Percentiles rank a stretch among this genome's conserved stretches.
phyloP scores from a whole-genome alignment of 805 yeast genomes.

The Candida nitratophila region DNA sequence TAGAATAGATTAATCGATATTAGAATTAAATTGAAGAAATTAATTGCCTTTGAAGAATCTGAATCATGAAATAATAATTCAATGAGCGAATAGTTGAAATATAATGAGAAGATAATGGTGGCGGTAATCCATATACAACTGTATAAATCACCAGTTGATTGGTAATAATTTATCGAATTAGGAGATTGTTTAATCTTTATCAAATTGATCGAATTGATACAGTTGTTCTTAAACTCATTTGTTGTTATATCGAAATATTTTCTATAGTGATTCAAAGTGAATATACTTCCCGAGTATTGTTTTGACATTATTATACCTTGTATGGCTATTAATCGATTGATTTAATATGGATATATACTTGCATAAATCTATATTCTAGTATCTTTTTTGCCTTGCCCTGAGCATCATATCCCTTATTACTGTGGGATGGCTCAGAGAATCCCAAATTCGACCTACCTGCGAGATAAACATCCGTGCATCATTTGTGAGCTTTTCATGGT shows the following conservation, averaged over 20 bases:
- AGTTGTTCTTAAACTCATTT: conserved; percentile 47
- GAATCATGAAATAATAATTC: conserved; percentile 49
- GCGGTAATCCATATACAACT: conserved; percentile 92
- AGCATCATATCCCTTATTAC: too few relatives aligned
- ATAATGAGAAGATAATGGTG: conserved; percentile 65
- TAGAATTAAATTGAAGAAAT: conserved; percentile 57
- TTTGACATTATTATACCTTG: conserved; percentile 5
- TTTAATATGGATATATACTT: too few relatives aligned
- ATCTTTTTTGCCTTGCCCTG: too few relatives aligned
- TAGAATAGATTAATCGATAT: conserved; percentile 66
- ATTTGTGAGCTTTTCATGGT: too few relatives aligned
- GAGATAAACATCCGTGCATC: too few relatives aligned
- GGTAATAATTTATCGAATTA: conserved; percentile 48
- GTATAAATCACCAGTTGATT: conserved; percentile 58
- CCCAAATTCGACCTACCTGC: too few relatives aligned
- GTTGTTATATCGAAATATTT: conserved; percentile 67
- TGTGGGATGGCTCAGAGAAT: too few relatives aligned
- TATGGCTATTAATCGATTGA: neutral
- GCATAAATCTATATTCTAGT: too few relatives aligned
- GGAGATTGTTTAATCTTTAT: conserved; percentile 14
- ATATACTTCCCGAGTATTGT: conserved; percentile 36
- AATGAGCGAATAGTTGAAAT: conserved; percentile 67
- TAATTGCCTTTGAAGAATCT: conserved; percentile 35
- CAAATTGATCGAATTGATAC: conserved; percentile 54
- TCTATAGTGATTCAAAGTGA: conserved; percentile 54